Evolutionary conservation across 2,329 filamentous ascomycete species (phyloP).

Genomic region (Phyllosticta citriasiana): DNA sequence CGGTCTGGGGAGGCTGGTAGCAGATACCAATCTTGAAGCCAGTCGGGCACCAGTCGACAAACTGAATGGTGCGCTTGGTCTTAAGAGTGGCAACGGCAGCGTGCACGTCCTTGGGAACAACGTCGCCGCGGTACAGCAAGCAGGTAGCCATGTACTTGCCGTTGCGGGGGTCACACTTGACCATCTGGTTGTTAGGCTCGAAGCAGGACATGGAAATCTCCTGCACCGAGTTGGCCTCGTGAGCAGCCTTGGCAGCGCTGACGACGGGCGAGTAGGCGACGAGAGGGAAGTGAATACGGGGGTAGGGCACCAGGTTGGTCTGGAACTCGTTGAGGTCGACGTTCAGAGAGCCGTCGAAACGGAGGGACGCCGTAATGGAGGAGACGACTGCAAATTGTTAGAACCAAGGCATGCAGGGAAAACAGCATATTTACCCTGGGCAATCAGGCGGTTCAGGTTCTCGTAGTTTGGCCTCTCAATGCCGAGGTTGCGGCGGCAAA

Average conservation of each 20-base stretch:
- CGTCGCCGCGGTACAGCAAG: constrained; percentile 61
- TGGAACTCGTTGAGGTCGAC: constrained; percentile 71
- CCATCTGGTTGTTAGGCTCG: constrained; percentile 72
- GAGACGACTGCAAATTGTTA: constrained; percentile 45
- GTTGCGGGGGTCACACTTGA: constrained; percentile 63
- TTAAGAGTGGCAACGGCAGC: constrained; percentile 58
- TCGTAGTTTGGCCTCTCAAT: constrained; percentile 60
- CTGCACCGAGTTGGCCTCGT: constrained; percentile 91
- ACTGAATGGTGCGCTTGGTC: constrained; percentile 62
- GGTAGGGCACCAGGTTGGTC: constrained; percentile 65
- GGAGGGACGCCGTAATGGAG: constrained; percentile 63
- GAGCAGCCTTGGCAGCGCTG: constrained; percentile 64
- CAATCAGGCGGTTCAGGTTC: constrained; percentile 63
- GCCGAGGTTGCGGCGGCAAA: constrained; percentile 62
- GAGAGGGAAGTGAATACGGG: constrained; percentile 63
- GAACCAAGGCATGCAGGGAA: not conserved
- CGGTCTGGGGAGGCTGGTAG: constrained; percentile 86
- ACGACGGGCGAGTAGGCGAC: constrained; percentile 65
- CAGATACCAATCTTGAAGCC: constrained; percentile 70
- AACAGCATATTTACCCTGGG: constrained; percentile 35
- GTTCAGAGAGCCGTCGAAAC: constrained; percentile 63
- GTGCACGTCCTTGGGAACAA: constrained; percentile 60
- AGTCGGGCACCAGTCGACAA: constrained; percentile 67
- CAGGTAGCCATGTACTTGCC: constrained; percentile 70
- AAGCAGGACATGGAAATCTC: constrained; percentile 55